Conservation (phyloP, 1,284 basidiomycete species). For the Rugosomyces carneus region DNA sequence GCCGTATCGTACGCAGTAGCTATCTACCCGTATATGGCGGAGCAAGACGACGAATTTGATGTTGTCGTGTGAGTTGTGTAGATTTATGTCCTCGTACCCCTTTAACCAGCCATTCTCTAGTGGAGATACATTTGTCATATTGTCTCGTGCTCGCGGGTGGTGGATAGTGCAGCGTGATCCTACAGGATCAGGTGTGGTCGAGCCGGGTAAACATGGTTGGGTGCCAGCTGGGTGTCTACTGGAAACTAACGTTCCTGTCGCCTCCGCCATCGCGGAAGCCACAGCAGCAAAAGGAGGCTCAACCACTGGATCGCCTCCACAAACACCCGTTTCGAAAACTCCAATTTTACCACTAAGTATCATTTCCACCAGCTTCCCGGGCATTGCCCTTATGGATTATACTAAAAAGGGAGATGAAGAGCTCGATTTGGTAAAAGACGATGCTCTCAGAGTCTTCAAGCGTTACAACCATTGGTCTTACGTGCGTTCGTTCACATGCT, state of each 20-base stretch:
- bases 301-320: slow-evolving; percentile 36
- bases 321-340: slow-evolving; percentile 48
- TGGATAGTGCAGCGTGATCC: slow-evolving; percentile 97
- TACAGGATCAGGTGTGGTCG: slow-evolving; percentile 75
- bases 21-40: slow-evolving; percentile 93
- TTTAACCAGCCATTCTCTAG: slow-evolving; percentile 29
- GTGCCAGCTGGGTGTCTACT: slow-evolving; percentile 91
- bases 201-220: slow-evolving; percentile 82
- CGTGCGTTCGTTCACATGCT: slow-evolving; percentile 39
- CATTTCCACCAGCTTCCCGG: slow-evolving; percentile 90
- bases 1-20: slow-evolving; percentile 85
- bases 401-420: slow-evolving; percentile 87
- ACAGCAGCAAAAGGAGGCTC: slow-evolving; percentile 48
- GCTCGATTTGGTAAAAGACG: slow-evolving; percentile 80
- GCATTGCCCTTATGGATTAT: slow-evolving; percentile 93
- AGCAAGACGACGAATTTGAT: slow-evolving; percentile 97
- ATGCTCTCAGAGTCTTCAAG: slow-evolving; percentile 89
- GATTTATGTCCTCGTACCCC: slow-evolving; percentile 13
- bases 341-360: slow-evolving; percentile 86
- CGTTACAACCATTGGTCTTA: slow-evolving; percentile 97
- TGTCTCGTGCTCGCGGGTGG: slow-evolving; percentile 94
- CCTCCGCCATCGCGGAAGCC: slow-evolving; percentile 73
- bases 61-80: slow-evolving; percentile 77
- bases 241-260: slow-evolving; percentile 81
- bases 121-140: slow-evolving; percentile 88